Evolutionary conservation across 257 asterid genomes (phyloP).

Genomic region (Capsicum chinense): DNA sequence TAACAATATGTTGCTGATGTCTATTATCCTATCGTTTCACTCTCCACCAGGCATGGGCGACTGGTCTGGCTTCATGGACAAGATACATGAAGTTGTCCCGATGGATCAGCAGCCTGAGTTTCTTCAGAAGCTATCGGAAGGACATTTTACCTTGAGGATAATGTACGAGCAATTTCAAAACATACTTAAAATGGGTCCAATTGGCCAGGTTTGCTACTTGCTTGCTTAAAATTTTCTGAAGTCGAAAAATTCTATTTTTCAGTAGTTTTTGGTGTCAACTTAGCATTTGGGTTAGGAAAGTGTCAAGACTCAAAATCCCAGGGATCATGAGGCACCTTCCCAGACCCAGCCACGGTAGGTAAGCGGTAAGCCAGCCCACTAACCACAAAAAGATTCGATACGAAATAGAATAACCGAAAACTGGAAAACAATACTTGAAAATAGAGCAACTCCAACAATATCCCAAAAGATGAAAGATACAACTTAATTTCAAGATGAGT

Average conservation of each 20-base stretch:
- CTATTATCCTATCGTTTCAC: slow-evolving; percentile 5
- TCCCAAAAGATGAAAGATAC: too few species aligned
- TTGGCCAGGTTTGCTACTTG: slow-evolving; percentile 72
- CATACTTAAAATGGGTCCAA: slow-evolving; percentile 90
- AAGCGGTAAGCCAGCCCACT: too few species aligned
- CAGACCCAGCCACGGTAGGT: too few species aligned
- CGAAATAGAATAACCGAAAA: too few species aligned
- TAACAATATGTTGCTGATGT: slow-evolving; percentile 6
- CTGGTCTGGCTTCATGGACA: slow-evolving; percentile 98
- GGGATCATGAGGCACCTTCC: too few species aligned
- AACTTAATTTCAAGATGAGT: too few species aligned
- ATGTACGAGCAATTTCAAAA: slow-evolving; percentile 94
- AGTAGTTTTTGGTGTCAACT: not conserved
- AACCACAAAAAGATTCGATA: too few species aligned
- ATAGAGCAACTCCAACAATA: too few species aligned
- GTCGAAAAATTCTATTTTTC: not conserved
- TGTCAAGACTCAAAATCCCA: too few species aligned
- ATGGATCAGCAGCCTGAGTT: slow-evolving; percentile 99
- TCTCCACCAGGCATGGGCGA: slow-evolving; percentile 83
- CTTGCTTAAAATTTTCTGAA: not conserved
- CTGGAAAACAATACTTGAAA: too few species aligned
- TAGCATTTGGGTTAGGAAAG: slow-evolving; percentile 4
- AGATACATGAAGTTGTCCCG: slow-evolving; percentile 93
- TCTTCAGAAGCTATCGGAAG: slow-evolving; percentile 92
- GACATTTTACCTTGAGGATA: slow-evolving; percentile 83